Conservation (phyloP, 805 yeast genomes). For the Jamesozyma spencerorum region DNA sequence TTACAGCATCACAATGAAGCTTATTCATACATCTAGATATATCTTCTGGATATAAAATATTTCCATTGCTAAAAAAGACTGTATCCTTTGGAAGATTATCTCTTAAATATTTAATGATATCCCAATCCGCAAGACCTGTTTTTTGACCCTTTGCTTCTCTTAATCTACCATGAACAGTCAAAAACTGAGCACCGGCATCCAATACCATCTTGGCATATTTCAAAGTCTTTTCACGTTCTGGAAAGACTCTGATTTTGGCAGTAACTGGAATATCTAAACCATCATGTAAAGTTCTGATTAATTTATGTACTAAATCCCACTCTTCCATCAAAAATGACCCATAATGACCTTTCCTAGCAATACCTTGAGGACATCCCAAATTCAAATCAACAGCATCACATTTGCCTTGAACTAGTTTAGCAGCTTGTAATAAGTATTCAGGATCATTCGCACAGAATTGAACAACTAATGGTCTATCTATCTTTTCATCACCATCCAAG, state of each 20-base stretch:
- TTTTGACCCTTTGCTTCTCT: slow-evolving; percentile 96
- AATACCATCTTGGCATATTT: slow-evolving; percentile 84
- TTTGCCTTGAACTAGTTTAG: slow-evolving; percentile 62
- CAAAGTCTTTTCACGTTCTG: slow-evolving; percentile 72
- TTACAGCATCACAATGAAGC: slow-evolving; percentile 77
- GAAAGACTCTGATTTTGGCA: slow-evolving; percentile 87
- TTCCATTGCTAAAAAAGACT: slow-evolving; percentile 91
- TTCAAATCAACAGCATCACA: slow-evolving; percentile 96
- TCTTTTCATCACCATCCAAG: slow-evolving; percentile 57
- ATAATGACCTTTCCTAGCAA: slow-evolving; percentile 88
- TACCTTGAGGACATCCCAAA: slow-evolving; percentile 97
- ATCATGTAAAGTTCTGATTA: slow-evolving; percentile 65
- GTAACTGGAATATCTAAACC: slow-evolving; percentile 83
- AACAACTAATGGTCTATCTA: slow-evolving; percentile 81
- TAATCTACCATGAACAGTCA: slow-evolving; percentile 91
- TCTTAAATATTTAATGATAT: slow-evolving; percentile 57
- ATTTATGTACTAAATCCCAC: slow-evolving; percentile 70
- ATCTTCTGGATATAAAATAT: slow-evolving; percentile 84
- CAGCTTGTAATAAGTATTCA: slow-evolving; percentile 71
- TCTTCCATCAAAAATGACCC: slow-evolving; percentile 97
- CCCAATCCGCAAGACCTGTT: slow-evolving; percentile 95
- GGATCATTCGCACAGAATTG: slow-evolving; percentile 98
- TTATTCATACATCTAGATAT: slow-evolving; percentile 55
- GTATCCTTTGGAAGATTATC: slow-evolving; percentile 72
- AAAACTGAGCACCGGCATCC: slow-evolving; percentile 88